These are phyloP conservation scores for Arxiozyma slooffiae DNA, from an alignment of 1,139 yeast species.

Conservation along the genomic window DNA sequence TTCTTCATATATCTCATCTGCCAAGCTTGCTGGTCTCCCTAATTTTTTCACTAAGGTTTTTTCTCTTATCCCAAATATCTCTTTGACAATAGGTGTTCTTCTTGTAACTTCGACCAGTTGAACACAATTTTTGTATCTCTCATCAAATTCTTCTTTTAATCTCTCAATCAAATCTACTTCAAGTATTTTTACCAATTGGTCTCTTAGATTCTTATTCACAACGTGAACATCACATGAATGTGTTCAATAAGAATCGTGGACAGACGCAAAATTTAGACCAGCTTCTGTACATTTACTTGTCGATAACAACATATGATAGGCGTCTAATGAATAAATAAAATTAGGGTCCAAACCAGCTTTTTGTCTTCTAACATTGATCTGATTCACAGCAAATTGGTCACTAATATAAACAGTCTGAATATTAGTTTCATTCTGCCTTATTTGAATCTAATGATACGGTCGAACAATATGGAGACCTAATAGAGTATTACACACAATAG, in stretches of 20 bases:
- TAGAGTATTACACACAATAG: slow-evolving; percentile 97
- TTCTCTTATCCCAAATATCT: slow-evolving; percentile 43
- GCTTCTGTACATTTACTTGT: slow-evolving; percentile 64
- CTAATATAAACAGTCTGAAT: slow-evolving; percentile 72
- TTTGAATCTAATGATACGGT: slow-evolving; percentile 70
- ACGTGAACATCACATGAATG: slow-evolving; percentile 76
- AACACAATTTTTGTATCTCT: slow-evolving; percentile 64
- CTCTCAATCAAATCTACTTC: slow-evolving; percentile 59
- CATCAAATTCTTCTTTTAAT: slow-evolving; percentile 68
- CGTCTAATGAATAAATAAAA: slow-evolving; percentile 89
- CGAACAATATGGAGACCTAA: slow-evolving; percentile 90
- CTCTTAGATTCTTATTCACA: slow-evolving; percentile 67
- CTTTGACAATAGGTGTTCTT: slow-evolving; percentile 43
- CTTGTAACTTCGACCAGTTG: slow-evolving; percentile 50
- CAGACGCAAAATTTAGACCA: slow-evolving; percentile 80
- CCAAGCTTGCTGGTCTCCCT: slow-evolving; percentile 51
- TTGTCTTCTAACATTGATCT: slow-evolving; percentile 83
- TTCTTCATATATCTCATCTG: slow-evolving; percentile 70
- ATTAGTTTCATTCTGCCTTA: slow-evolving; percentile 60
- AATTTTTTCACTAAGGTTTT: slow-evolving; percentile 41
- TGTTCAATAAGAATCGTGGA: slow-evolving; percentile 98
- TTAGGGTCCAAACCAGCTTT: slow-evolving; percentile 93
- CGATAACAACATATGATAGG: slow-evolving; percentile 91
- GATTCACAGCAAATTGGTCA: slow-evolving; percentile 75
- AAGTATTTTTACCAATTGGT: slow-evolving; percentile 72